Evolutionary conservation across 768 basidiomycete genomes (phyloP), one percentile per base, ranked within the genome.

Genomic region (Xerocomus brunneocitrinus): DNA sequence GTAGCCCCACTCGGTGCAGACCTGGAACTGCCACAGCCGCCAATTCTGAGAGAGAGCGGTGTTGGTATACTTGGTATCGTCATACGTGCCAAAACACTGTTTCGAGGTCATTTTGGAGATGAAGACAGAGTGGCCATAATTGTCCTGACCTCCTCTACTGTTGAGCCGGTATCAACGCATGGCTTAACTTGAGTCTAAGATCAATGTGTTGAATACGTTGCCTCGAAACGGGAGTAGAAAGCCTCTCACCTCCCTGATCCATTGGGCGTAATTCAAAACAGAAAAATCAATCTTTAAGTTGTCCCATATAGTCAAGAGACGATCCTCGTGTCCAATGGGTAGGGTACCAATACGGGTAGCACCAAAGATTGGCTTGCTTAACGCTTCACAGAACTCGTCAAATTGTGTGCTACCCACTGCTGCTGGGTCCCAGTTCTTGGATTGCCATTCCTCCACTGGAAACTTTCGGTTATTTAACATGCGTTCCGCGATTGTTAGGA

Each of bases 1-100:
- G 69, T 91, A 99, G 2, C 94, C 95, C 95, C 95, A 98, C 62
- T 95, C 82, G 0, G 91, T 93, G 74, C 92, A 94, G 49, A 92
- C 89, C 71, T 91, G 94, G 78, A 92, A 95, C 5, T 76, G 59
- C 95, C 95, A 98, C 12, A 86, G 71, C 39, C 91, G 79, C 95
- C 95, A 98, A 5, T 77, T 79, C 61, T 91, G 80, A 52, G 82
- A 76, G 8, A 92, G 67, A 10, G 78, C 79, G 1, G 78, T 82
- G 12, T 77, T 74, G 58, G 77, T 76, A 69, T 80, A 95, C 59
- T 83, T 75, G 4, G 74, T 62, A 58, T 87, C 87, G 53, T 95
- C 74, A 56, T 77, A 85, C 0, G 91, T 89, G 5, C 93, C 92
- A 62, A 95, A 97, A 71, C 95, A 98, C 84, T 93, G 56, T 34